Percentiles rank a stretch among this genome's conserved stretches.
Evolutionary conservation across 306 rosid species (phyloP).

Genomic region (Argentina anserina): DNA sequence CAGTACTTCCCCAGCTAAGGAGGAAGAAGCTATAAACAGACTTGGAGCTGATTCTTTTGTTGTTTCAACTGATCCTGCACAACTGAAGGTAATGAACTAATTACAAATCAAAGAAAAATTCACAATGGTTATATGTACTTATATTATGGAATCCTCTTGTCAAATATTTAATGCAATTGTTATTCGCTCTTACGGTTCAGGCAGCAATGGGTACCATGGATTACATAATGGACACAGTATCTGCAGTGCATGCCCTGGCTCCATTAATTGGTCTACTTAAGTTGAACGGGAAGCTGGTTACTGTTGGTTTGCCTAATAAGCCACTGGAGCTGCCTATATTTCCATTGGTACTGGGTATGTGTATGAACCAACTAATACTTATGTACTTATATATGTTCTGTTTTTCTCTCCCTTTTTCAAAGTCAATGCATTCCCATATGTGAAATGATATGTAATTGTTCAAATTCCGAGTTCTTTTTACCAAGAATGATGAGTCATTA

Average conservation of each 20-base stretch:
- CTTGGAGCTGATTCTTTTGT: conserved; percentile 90
- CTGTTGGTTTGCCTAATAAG: conserved; percentile 70
- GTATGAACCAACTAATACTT: neutral
- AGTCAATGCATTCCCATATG: neutral
- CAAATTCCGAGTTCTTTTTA: neutral
- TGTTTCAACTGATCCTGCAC: conserved; percentile 53
- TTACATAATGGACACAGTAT: conserved; percentile 79
- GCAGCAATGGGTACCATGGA: conserved; percentile 75
- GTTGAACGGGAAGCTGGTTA: conserved; percentile 77
- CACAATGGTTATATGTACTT: neutral
- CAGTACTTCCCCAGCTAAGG: conserved; percentile 62
- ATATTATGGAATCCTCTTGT: neutral
- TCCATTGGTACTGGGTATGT: conserved; percentile 59
- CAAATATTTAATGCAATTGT: neutral
- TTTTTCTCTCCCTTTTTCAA: neutral
- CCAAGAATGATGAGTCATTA: neutral
- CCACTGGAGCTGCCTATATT: conserved; percentile 72
- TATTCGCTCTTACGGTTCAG: conserved; percentile 34
- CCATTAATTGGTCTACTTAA: conserved; percentile 73
- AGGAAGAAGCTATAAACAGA: conserved; percentile 54
- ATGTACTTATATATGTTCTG: neutral
- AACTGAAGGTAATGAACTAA: conserved; percentile 48
- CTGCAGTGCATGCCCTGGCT: conserved; percentile 66
- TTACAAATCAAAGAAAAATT: neutral
- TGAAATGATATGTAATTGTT: neutral